A percentile compares a stretch with the other conserved stretches of the same genome.
These are phyloP conservation scores for Porphyrellus cyaneotinctus DNA, from an alignment of 768 basidiomycete species.

Conservation along the genomic window DNA sequence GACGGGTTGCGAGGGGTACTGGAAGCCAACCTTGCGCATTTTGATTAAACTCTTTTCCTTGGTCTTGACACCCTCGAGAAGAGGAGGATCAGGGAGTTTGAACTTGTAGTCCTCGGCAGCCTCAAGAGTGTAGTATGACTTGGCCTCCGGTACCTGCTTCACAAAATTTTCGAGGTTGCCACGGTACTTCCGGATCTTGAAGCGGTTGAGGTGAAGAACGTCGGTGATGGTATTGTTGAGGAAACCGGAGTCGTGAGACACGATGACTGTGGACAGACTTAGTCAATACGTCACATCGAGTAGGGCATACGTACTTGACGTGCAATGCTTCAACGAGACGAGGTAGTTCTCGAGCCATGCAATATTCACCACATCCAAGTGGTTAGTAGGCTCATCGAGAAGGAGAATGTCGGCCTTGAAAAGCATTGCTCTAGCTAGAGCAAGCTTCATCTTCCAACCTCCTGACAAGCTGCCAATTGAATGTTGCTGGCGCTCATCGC, in stretches of 20 bases:
- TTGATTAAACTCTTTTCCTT: slow-evolving; percentile 97
- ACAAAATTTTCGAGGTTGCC: slow-evolving; percentile 96
- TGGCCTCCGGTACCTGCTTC: slow-evolving; percentile 92
- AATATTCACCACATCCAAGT: slow-evolving; percentile 95
- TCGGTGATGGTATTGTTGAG: slow-evolving; percentile 98
- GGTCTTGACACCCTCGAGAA: slow-evolving; percentile 99
- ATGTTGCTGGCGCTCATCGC: slow-evolving; percentile 76
- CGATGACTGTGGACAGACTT: slow-evolving; percentile 60
- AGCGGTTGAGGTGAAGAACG: slow-evolving; percentile 95
- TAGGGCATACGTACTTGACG: slow-evolving; percentile 63
- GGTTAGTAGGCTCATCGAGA: slow-evolving; percentile 96
- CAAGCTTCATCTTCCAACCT: slow-evolving; percentile 99
- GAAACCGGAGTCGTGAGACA: slow-evolving; percentile 97
- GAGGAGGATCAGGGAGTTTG: slow-evolving; percentile 95
- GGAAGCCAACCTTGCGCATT: slow-evolving; percentile 98
- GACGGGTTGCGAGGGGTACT: slow-evolving; percentile 80
- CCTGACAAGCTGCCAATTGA: slow-evolving; percentile 90
- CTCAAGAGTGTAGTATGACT: slow-evolving; percentile 95
- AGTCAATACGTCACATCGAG: slow-evolving; percentile 2
- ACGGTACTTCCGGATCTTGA: slow-evolving; percentile 93
- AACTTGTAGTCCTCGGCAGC: slow-evolving; percentile 97
- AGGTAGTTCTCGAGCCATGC: slow-evolving; percentile 97
- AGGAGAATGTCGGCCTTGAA: slow-evolving; percentile 98
- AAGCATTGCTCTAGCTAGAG: slow-evolving; percentile 92
- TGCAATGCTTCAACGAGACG: slow-evolving; percentile 80